Evolutionary conservation across 495 filamentous ascomycete species (phyloP), one percentile per base, ranked within the genome.

Genomic region (Penicillium paradoxum): DNA sequence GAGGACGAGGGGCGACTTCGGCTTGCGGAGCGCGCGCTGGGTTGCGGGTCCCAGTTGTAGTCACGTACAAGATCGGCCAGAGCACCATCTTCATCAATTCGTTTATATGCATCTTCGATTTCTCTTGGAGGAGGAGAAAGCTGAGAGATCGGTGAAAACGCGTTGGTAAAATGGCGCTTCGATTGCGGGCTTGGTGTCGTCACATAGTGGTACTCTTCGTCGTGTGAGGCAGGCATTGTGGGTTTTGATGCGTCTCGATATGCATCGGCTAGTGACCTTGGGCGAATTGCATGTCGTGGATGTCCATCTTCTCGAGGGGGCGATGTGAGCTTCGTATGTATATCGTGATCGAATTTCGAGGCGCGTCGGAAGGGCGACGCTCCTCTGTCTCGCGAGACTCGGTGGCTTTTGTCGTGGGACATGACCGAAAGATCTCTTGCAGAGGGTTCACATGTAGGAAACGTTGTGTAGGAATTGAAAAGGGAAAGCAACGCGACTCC

Each of bases 51-150:
- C 53, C 61, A 56, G 33, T 68, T 69, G 11, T 69, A 60, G 21
- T 67, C 62, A 21, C 53, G 52, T 4, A 66, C 66, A 2, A 66
- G 53, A 32, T 79, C 68, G 3, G 68, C 66, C 18, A 79, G 50
- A 17, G 67, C 64, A 17, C 69, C 68, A 19, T 72, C 74, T 38
- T 76, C 74, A 15, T 73, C 64, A 40, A 77, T 78, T 45, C 67
- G 68, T 41, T 67, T 62, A 51, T 81, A 80, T 6, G 66, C 60
- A 53, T 79, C 74, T 15, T 56, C 61, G 1, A 74, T 52, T 39
- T 76, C 77, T 29, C 67, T 59, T 25, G 73, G 74, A 5, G 76
- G 74, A 27, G 71, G 73, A 1, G 75, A 77, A 0, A 54, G 61
- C 10, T 65, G 56, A 11, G 54, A 71, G 42, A 51, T 34, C 5